Conservation (phyloP, 176 grass and related monocot species). For the Coix lacrymajobi region DNA sequence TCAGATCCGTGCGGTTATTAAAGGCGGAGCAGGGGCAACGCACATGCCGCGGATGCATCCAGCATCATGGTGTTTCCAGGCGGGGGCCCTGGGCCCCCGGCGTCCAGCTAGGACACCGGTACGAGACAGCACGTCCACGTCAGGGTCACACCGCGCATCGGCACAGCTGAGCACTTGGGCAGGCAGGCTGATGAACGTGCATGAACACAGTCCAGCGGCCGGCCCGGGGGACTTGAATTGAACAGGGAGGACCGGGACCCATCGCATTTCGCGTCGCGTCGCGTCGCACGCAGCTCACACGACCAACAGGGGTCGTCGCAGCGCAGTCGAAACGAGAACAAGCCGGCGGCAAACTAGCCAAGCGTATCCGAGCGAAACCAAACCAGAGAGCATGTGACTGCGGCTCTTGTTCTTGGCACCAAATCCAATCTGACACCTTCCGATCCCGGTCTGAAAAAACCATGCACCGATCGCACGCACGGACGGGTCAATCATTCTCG, state of each 20-base stretch:
- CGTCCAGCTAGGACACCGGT: background rate
- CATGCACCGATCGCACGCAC: background rate
- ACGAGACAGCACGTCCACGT: background rate
- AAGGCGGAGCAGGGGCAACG: background rate
- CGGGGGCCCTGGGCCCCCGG: background rate
- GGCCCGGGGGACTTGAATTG: background rate
- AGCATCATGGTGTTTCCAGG: background rate
- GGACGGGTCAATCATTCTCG: background rate
- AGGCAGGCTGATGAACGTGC: too few species aligned
- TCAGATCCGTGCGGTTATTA: constrained; percentile 22
- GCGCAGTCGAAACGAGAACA: too few species aligned
- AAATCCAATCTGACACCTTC: background rate
- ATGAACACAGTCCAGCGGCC: too few species aligned
- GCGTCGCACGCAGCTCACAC: too few species aligned
- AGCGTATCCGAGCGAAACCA: background rate
- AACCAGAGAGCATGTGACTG: background rate
- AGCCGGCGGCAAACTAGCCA: too few species aligned
- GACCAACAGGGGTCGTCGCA: too few species aligned
- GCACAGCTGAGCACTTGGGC: background rate
- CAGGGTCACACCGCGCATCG: background rate
- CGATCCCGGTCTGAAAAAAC: background rate
- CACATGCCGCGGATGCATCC: constrained; percentile 1
- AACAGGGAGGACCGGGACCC: background rate
- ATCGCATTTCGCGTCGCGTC: too few species aligned
- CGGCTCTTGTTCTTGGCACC: background rate